Evolutionary conservation across 352 stramenopile genomes (phyloP).

Genomic region (Thalassiosira sp.): DNA sequence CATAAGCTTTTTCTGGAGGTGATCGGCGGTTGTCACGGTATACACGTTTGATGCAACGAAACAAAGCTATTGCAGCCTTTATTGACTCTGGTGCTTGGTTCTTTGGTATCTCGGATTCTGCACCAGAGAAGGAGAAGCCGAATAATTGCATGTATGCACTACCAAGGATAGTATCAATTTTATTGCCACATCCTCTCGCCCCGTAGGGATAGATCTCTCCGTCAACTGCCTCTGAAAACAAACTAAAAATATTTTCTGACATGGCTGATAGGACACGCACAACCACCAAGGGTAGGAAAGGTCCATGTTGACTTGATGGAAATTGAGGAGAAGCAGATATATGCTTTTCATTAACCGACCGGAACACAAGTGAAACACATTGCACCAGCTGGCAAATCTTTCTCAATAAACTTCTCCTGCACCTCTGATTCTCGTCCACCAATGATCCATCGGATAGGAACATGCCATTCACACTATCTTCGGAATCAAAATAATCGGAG

Average conservation of each 20-base stretch:
- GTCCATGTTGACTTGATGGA: slow-evolving; percentile 45
- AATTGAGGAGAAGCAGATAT: slow-evolving; percentile 18
- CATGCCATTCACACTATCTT: slow-evolving; percentile 68
- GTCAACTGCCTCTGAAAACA: slow-evolving; percentile 68
- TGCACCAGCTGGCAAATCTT: slow-evolving; percentile 72
- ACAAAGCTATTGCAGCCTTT: slow-evolving; percentile 65
- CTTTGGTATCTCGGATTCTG: slow-evolving; percentile 16
- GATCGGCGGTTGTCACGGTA: slow-evolving; percentile 61
- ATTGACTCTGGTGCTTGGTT: slow-evolving; percentile 64
- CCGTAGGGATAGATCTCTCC: slow-evolving; percentile 62
- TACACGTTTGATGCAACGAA: slow-evolving; percentile 74
- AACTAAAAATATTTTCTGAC: slow-evolving; percentile 64
- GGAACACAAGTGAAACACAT: slow-evolving; percentile 66
- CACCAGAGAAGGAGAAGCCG: slow-evolving; percentile 62
- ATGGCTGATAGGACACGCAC: slow-evolving; percentile 68
- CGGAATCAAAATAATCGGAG: slow-evolving; percentile 77
- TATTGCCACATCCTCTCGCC: slow-evolving; percentile 52
- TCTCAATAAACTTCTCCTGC: slow-evolving; percentile 50
- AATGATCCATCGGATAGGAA: slow-evolving; percentile 36
- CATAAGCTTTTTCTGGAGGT: slow-evolving; percentile 67
- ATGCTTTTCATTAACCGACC: slow-evolving; percentile 55
- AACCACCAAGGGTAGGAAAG: slow-evolving; percentile 67
- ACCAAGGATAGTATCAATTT: slow-evolving; percentile 70
- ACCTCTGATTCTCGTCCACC: slow-evolving; percentile 16
- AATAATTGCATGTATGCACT: slow-evolving; percentile 69